Evolutionary conservation across 106 monocot species (phyloP), one percentile per base, ranked within the genome.

Genomic region (Posidonia australis): DNA sequence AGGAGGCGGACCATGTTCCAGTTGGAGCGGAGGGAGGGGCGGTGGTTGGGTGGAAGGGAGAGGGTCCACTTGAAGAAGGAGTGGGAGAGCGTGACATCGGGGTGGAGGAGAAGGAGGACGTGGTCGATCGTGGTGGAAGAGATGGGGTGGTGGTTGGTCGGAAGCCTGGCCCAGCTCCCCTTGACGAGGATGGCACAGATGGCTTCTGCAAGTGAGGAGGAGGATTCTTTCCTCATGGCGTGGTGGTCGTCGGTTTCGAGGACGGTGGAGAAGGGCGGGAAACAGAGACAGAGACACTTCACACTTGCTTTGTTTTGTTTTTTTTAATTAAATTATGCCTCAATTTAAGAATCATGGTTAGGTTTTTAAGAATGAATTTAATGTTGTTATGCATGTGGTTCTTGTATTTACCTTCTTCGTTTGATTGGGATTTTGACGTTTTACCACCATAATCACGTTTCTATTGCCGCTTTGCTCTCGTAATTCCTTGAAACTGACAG

Each of bases 1-100:
- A 98, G 85, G 68, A 98, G 70, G 62, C 61, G 77, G 66, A 91
- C 60, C 79, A 98, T 84, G 66, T 80, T 78, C 84, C 84, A 90
- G 32, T 63, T 62, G 67, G 84, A 65, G 2, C 77, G 87, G 65
- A 85, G 77, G 62, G 91, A 91, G 74, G 78, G 87, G 76, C 82
- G 87, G 31, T 46, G 66, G 70, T 79, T 81, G 62, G 72, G 65
- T 10, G 89, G 93, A 21, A 80, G 74, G 13, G 93, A 82, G 48
- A 76, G 78, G 9, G 64, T 46, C 77, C 86, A 89, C 47, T 67
- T 79, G 86, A 83, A 86, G 78, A 89, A 94, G 28, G 67, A 41
- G 73, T 74, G 81, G 62, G 83, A 77, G 57, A 89, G 69, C 13
- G 74, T 41, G 25, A 62, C 45, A 14, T 77, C 53, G 14, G 76